These are phyloP conservation scores for Clavariopsis aquatica DNA, from an alignment of 495 filamentous ascomycete genomes.

Conservation along the genomic window DNA sequence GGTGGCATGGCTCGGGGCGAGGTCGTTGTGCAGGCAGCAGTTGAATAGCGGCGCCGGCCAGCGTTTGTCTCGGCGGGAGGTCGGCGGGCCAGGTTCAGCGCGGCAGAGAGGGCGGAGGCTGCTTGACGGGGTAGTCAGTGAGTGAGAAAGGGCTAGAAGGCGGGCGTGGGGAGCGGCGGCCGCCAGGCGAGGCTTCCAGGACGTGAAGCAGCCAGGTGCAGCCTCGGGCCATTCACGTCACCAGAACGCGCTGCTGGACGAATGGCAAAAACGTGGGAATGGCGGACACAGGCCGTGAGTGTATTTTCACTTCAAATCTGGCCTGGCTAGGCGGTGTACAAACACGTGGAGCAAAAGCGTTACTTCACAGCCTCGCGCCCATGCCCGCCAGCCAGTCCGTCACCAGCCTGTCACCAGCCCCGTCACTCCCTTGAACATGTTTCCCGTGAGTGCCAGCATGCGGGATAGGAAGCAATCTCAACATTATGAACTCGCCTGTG, in stretches of 20 bases:
- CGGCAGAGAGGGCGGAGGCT: neutral
- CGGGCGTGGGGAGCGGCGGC: neutral
- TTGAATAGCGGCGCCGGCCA: too few relatives aligned
- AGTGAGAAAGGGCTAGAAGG: too few relatives aligned
- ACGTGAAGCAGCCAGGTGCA: neutral
- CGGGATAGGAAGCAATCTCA: neutral
- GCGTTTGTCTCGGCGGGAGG: neutral
- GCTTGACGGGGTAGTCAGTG: too few relatives aligned
- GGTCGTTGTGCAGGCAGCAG: neutral
- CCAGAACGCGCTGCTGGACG: too few relatives aligned
- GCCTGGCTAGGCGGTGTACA: neutral
- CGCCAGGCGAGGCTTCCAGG: too few relatives aligned
- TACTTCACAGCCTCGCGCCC: neutral
- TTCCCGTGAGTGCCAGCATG: neutral
- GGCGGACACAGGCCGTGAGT: too few relatives aligned
- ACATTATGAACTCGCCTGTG: neutral
- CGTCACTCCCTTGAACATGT: neutral
- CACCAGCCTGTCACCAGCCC: neutral
- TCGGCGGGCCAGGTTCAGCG: neutral
- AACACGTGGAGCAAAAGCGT: neutral
- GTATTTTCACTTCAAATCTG: neutral
- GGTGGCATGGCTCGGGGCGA: slow-evolving; percentile 3
- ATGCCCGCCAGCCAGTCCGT: neutral
- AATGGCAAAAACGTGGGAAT: too few relatives aligned
- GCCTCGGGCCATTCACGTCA: too few relatives aligned